phyloP scores from a whole-genome alignment of 2,329 filamentous ascomycete genomes.

The Aspergillus felis region DNA sequence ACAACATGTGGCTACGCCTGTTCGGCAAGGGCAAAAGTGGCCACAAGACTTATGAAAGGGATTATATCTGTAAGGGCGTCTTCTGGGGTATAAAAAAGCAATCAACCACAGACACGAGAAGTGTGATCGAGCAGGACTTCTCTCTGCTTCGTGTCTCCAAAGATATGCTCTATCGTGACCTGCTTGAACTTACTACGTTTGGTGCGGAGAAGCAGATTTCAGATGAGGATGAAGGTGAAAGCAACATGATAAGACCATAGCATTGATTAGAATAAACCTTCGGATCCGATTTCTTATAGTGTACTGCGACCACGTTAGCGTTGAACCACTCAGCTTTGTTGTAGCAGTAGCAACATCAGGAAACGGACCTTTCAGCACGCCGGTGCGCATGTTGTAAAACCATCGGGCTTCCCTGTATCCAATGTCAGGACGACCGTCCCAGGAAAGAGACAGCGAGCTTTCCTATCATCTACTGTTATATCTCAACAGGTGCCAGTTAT shows the following conservation, averaged over 20 bases:
- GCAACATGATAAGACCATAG: neutral
- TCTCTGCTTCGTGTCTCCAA: constrained; percentile 2
- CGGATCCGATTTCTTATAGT: neutral
- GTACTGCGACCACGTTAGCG: neutral
- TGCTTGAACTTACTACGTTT: constrained; percentile 22
- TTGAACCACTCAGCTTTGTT: neutral
- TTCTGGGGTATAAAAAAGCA: neutral
- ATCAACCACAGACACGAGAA: neutral
- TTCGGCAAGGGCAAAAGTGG: neutral
- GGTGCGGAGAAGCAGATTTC: constrained; percentile 20
- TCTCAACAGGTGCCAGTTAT: no score
- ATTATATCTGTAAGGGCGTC: neutral
- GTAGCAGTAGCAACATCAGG: neutral
- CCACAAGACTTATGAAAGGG: neutral
- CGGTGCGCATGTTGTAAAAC: no score
- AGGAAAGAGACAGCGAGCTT: no score
- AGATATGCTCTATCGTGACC: constrained; percentile 2
- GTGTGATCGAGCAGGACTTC: neutral
- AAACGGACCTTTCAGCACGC: no score
- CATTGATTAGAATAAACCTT: neutral
- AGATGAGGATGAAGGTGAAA: neutral
- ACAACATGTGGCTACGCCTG: neutral
- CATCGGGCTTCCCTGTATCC: no score
- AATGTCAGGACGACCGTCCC: no score
- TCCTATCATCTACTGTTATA: no score